These are phyloP conservation scores for Lycium barbarum DNA, from an alignment of 257 asterid genomes.

Conservation along the genomic window DNA sequence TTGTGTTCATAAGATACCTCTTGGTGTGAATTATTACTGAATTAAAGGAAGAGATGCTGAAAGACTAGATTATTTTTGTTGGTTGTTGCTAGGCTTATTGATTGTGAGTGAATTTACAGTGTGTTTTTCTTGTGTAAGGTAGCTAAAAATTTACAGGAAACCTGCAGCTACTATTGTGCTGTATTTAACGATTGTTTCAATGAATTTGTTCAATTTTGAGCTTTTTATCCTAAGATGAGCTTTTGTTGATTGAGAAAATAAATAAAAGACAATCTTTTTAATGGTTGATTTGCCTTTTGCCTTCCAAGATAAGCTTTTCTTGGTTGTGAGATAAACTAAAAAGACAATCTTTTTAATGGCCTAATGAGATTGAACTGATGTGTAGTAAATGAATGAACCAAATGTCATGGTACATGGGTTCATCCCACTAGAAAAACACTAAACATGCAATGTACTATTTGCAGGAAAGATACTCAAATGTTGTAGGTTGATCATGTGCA, in stretches of 20 bases:
- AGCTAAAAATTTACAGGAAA: constrained; percentile 10
- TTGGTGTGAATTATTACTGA: neutral
- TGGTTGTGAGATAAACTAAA: neutral
- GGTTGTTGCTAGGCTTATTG: neutral
- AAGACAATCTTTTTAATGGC: neutral
- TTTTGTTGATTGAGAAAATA: constrained; percentile 11
- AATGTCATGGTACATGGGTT: neutral
- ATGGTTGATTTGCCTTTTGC: neutral
- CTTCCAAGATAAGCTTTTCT: neutral
- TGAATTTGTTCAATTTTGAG: neutral
- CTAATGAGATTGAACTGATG: neutral
- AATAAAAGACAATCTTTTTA: neutral
- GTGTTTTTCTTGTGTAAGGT: constrained; percentile 8
- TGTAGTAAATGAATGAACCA: neutral
- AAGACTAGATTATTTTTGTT: neutral
- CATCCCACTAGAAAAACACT: neutral
- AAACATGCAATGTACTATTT: neutral
- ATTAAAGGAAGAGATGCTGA: neutral
- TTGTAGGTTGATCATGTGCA: constrained; percentile 8
- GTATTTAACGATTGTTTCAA: constrained; percentile 12
- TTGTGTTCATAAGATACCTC: neutral
- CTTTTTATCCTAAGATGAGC: neutral
- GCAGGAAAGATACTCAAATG: constrained; percentile 1
- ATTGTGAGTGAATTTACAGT: neutral
- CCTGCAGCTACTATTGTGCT: constrained; percentile 8